These are phyloP conservation scores for Fraxinus ornus DNA, from an alignment of 305 asterid species.

Conservation along the genomic window DNA sequence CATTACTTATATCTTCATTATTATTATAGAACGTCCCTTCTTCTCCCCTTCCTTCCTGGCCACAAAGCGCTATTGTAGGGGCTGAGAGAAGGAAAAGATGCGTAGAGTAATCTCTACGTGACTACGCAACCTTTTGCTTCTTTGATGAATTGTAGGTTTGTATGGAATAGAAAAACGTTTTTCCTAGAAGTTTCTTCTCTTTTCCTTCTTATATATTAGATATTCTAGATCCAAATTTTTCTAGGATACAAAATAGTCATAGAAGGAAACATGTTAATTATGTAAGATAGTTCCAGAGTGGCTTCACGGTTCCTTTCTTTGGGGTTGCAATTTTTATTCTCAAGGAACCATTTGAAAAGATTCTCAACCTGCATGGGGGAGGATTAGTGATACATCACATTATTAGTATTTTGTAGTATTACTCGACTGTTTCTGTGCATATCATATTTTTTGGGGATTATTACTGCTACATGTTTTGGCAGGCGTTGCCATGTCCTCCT, in stretches of 20 bases:
- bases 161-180: background rate
- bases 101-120: background rate
- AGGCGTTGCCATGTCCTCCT: background rate
- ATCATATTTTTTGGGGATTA: background rate
- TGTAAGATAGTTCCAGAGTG: background rate
- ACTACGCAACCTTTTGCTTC: background rate
- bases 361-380: background rate
- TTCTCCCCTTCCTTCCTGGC: background rate
- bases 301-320: background rate
- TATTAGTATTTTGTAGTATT: background rate
- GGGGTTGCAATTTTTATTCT: background rate
- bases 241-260: background rate
- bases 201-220: background rate
- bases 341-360: background rate
- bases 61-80: background rate
- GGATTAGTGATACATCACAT: background rate
- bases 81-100: background rate
- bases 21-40: background rate
- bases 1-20: background rate
- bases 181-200: background rate
- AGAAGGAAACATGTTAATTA: background rate
- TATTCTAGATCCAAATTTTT: background rate
- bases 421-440: background rate
- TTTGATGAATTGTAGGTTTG: background rate
- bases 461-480: background rate